Conservation (phyloP, 139 green algal genomes). For the Asterochloris erici region DNA sequence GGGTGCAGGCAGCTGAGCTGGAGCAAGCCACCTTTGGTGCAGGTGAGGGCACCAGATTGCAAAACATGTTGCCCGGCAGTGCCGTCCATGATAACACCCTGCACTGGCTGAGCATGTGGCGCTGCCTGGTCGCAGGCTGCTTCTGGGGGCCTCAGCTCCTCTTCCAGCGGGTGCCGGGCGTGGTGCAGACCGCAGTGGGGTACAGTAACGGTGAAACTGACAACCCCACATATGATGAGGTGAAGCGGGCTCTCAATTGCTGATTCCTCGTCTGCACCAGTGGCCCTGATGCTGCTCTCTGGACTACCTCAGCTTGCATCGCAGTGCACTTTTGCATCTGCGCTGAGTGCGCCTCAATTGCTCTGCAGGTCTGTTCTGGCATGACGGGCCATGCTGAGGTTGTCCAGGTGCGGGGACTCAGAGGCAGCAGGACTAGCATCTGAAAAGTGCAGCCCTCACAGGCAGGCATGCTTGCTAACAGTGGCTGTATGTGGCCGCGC, state of each 20-base stretch:
- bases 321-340: slow-evolving; percentile 15
- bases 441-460: not conserved
- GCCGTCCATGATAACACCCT: too few species aligned
- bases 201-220: slow-evolving; percentile 51
- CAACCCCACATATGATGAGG: slow-evolving; percentile 45
- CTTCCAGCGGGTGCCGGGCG: slow-evolving; percentile 64
- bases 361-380: slow-evolving; percentile 52
- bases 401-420: slow-evolving; percentile 58
- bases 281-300: too few species aligned
- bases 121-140: slow-evolving; percentile 32
- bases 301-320: too few species aligned
- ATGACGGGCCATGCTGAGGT: slow-evolving; percentile 72
- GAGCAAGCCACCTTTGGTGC: slow-evolving; percentile 51
- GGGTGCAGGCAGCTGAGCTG: slow-evolving; percentile 17
- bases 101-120: too few species aligned
- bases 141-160: slow-evolving; percentile 61
- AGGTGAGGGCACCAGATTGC: not conserved
- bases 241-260: slow-evolving; percentile 17
- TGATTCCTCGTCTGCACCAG: not conserved
- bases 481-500: not conserved
- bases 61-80: too few species aligned
- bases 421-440: not conserved
- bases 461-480: not conserved
- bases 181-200: slow-evolving; percentile 65
- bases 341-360: slow-evolving; percentile 46